phyloP scores from a whole-genome alignment of 2,329 filamentous ascomycete genomes.

The Diatrype stigma region DNA sequence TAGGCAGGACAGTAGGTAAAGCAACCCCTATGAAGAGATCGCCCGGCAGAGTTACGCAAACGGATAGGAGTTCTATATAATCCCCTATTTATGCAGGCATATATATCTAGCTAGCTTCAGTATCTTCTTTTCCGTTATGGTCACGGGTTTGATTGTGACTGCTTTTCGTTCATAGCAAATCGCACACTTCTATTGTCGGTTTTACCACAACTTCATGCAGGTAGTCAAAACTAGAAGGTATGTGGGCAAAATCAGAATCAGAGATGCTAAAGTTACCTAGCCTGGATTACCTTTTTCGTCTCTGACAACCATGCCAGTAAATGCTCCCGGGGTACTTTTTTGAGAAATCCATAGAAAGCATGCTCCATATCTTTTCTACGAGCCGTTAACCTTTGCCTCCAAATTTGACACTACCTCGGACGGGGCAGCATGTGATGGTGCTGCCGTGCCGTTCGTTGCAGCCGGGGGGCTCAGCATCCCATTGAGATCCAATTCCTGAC shows the following conservation, averaged over 20 bases:
- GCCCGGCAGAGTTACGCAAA: no score
- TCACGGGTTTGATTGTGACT: no score
- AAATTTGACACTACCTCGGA: conserved; percentile 30
- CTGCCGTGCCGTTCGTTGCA: conserved; percentile 17
- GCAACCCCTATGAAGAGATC: no score
- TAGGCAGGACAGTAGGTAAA: no score
- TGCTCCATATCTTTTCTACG: no score
- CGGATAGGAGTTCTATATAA: no score
- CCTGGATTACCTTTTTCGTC: neutral
- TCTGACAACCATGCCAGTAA: neutral
- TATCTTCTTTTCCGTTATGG: no score
- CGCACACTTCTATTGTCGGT: neutral
- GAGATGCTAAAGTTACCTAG: neutral
- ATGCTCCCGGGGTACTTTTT: no score
- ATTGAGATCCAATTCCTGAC: conserved; percentile 33
- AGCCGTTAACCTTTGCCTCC: conserved; percentile 36
- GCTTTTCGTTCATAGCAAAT: neutral
- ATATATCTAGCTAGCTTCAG: no score
- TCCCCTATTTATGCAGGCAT: no score
- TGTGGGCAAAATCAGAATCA: neutral
- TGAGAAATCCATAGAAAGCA: no score
- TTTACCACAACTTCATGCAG: neutral
- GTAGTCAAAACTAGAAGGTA: neutral
- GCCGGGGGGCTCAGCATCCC: conserved; percentile 12
- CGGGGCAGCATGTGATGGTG: conserved; percentile 14